Percentiles rank a stretch among this genome's conserved stretches.
Evolutionary conservation across 352 stramenopile species (phyloP).

Genomic region (Phytophthora fragariaefolia): DNA sequence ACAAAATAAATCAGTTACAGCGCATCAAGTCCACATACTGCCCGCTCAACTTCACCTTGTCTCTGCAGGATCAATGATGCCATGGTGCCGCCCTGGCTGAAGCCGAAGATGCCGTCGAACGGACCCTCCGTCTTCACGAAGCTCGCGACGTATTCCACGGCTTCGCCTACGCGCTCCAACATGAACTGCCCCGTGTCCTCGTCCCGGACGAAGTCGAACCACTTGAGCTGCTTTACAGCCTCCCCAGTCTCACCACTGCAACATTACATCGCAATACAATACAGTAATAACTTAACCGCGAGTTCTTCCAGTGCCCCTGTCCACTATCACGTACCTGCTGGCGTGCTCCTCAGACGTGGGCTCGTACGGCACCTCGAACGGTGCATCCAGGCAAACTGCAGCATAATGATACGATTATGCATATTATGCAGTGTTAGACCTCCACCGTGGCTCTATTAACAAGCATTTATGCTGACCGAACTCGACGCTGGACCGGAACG

Average conservation of each 20-base stretch:
- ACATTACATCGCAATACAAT: background rate
- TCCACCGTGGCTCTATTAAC: background rate
- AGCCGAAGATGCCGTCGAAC: slow-evolving; percentile 87
- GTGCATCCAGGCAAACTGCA: slow-evolving; percentile 79
- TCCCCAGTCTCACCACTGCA: slow-evolving; percentile 41
- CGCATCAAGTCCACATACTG: too few species aligned
- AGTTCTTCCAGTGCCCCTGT: background rate
- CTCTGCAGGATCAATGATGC: slow-evolving; percentile 70
- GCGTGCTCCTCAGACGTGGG: slow-evolving; percentile 62
- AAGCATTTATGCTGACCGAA: slow-evolving; percentile 58
- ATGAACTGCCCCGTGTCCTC: slow-evolving; percentile 48
- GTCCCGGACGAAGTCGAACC: slow-evolving; percentile 71
- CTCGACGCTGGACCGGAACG: slow-evolving; percentile 81
- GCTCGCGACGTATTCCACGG: slow-evolving; percentile 68
- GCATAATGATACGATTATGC: background rate
- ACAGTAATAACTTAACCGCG: slow-evolving; percentile 1
- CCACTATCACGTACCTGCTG: slow-evolving; percentile 34
- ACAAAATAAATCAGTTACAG: background rate
- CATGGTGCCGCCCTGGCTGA: slow-evolving; percentile 84
- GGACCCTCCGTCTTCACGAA: slow-evolving; percentile 77
- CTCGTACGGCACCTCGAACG: slow-evolving; percentile 75
- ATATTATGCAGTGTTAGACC: background rate
- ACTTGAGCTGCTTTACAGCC: slow-evolving; percentile 70
- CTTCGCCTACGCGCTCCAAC: slow-evolving; percentile 62
- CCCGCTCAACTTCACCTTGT: slow-evolving; percentile 45